Evolutionary conservation across 495 filamentous ascomycete species (phyloP), one percentile per base, ranked within the genome.

Genomic region (Aspergillus ellipticus): DNA sequence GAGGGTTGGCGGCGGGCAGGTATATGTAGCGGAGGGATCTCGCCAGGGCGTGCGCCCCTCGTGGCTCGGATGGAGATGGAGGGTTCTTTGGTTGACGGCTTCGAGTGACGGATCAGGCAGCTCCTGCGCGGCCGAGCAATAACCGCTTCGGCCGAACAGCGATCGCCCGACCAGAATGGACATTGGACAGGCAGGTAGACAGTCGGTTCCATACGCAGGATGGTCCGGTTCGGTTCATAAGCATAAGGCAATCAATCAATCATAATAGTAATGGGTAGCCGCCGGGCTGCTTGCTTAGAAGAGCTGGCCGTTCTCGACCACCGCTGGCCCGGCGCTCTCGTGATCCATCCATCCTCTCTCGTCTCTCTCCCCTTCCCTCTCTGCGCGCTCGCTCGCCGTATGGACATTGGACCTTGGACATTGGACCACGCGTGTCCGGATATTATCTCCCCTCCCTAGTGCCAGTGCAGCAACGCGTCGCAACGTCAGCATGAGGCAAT

Each of bases 91-190:
- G 49, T 29, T 37, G 21, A 37, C 17, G 31, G 17, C 39, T 37
- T 51, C 41, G 42, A 41, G 43, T 39, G 2, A 19, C 19, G 21
- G 29, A 7, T 54, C 15, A 47, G 42, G 42, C 52, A 43, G 51
- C 16, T 13, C 10, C 37, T 31, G 39, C 21, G 6, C 43, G 26
- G 52, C 52, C 52, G 52, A 54, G 35, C 16, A 33, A 37, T 45
- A n/a, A 26, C 52, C 52, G 52, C 28, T 54, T 54, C 52, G 52
- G 52, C 52, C 52, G 52, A 54, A 54, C 3, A 28, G 5, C 3
- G 45, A 47, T 48, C 45, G 45, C 45, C 45, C 45, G 22, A 48
- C 45, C 45, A 48, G 13, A 29, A 48, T n/a, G n/a, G n/a, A n/a
- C n/a, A n/a, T n/a, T n/a, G n/a, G n/a, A n/a, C n/a, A 17, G 43